A percentile compares a stretch with the other conserved stretches of the same genome.
Evolutionary conservation across 2,329 filamentous ascomycete species (phyloP).

Genomic region (Diplodia intermedia): DNA sequence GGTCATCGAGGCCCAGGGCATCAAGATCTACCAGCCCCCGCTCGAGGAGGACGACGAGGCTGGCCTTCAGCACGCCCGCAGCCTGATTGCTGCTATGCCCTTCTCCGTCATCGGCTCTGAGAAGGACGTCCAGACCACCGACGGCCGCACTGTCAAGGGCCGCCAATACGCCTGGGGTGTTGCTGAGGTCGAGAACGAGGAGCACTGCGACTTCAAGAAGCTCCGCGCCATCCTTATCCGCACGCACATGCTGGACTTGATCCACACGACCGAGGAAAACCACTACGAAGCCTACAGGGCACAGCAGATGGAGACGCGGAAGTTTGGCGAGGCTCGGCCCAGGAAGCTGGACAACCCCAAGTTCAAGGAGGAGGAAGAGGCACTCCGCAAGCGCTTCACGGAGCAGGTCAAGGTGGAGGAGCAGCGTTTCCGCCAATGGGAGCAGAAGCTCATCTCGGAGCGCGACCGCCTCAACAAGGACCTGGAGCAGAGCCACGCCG

Average conservation of each 20-base stretch:
- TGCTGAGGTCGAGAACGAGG: conserved; percentile 98
- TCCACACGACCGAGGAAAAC: conserved; percentile 98
- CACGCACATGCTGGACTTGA: conserved; percentile 99
- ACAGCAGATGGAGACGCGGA: conserved; percentile 99
- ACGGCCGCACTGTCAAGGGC: conserved; percentile 97
- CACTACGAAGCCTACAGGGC: conserved; percentile 99
- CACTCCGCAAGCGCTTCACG: conserved; percentile 96
- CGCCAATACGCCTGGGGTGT: conserved; percentile 99
- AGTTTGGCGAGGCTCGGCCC: conserved; percentile 96
- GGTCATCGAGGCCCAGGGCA: conserved; percentile 97
- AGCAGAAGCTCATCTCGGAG: conserved; percentile 99
- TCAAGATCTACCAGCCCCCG: conserved; percentile 99
- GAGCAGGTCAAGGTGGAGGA: conserved; percentile 99
- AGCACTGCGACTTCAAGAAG: conserved; percentile 99
- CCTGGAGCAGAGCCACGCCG: conserved; percentile 92
- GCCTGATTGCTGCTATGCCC: conserved; percentile 95
- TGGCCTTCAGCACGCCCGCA: conserved; percentile 91
- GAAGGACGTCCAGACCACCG: conserved; percentile 97
- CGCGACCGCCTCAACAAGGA: conserved; percentile 99
- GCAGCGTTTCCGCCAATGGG: conserved; percentile 98
- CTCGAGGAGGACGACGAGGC: conserved; percentile 98
- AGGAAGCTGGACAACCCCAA: conserved; percentile 99
- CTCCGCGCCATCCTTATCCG: conserved; percentile 97
- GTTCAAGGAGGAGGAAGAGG: conserved; percentile 99
- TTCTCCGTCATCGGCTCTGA: conserved; percentile 99